Conservation (phyloP, 768 basidiomycete genomes). For the Mycena kentingensis region DNA sequence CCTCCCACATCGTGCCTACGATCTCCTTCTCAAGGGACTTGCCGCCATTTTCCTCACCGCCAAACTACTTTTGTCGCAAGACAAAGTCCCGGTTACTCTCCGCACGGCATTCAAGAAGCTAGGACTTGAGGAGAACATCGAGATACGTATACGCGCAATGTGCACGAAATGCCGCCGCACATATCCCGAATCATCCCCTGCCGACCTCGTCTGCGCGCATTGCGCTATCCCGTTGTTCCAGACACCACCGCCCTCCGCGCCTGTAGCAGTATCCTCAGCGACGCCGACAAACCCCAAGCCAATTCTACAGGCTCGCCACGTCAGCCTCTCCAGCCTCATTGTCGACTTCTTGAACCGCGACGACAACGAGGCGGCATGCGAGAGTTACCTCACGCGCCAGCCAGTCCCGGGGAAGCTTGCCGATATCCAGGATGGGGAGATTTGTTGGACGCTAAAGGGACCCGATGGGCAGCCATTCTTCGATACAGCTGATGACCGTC, state of each 20-base stretch:
- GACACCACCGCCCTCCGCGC: background rate
- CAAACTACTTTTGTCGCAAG: background rate
- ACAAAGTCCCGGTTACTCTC: background rate
- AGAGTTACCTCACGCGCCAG: too few relatives aligned
- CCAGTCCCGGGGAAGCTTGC: background rate
- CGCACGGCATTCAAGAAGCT: background rate
- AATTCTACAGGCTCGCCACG: background rate
- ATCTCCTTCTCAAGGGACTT: background rate
- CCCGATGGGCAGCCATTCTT: constrained; percentile 2
- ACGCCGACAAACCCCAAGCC: background rate
- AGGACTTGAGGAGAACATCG: background rate
- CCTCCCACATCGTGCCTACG: background rate
- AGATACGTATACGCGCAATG: background rate
- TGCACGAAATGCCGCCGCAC: background rate
- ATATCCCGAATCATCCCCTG: background rate
- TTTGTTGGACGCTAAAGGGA: background rate
- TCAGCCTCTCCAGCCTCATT: background rate
- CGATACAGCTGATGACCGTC: background rate
- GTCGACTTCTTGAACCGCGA: background rate
- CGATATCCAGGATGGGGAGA: constrained; percentile 3
- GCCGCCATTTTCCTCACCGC: background rate
- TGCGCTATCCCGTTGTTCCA: background rate
- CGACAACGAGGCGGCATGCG: background rate
- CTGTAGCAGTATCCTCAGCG: background rate
- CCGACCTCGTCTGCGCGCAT: background rate